Percentiles rank a stretch among this genome's conserved stretches.
Evolutionary conservation across 2,329 filamentous ascomycete genomes (phyloP).

Genomic region (Endothia cerciana): DNA sequence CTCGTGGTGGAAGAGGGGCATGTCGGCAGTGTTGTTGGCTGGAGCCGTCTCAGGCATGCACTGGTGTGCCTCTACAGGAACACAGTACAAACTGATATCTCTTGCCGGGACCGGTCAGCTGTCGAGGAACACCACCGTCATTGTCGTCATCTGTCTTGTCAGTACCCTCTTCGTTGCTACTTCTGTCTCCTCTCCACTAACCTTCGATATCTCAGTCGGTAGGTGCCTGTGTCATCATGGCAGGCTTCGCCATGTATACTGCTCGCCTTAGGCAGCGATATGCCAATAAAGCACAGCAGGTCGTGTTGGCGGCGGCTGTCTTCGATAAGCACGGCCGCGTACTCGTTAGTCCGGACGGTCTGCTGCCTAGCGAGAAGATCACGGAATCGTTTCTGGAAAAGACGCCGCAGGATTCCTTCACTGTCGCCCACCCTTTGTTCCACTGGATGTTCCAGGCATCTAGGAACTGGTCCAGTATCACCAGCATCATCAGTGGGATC

Average conservation of each 20-base stretch:
- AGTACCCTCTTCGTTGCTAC: conserved; percentile 36
- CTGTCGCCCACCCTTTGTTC: conserved; percentile 76
- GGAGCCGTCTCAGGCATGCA: conserved; percentile 84
- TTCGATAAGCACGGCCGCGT: conserved; percentile 70
- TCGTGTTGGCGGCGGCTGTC: conserved; percentile 63
- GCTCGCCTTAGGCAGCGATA: conserved; percentile 56
- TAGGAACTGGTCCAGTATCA: conserved; percentile 73
- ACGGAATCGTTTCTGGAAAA: conserved; percentile 76
- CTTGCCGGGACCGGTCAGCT: conserved; percentile 48
- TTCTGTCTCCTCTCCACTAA: background rate
- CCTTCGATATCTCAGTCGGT: conserved; percentile 53
- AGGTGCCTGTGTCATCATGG: conserved; percentile 63
- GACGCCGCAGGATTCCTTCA: conserved; percentile 69
- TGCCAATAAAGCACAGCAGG: conserved; percentile 63
- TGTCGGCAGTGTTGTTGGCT: conserved; percentile 70
- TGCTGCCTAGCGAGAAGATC: conserved; percentile 74
- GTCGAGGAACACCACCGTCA: conserved; percentile 68
- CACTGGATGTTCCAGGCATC: conserved; percentile 87
- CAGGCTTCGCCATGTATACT: conserved; percentile 57
- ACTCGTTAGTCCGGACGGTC: conserved; percentile 70
- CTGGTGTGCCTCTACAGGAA: conserved; percentile 77
- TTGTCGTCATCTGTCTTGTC: conserved; percentile 74
- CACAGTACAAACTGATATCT: conserved; percentile 63
- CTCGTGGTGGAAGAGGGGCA: conserved; percentile 73
- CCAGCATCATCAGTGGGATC: conserved; percentile 73